phyloP scores from a whole-genome alignment of 805 yeast genomes.

The Alloascoidea hylecoeti region DNA sequence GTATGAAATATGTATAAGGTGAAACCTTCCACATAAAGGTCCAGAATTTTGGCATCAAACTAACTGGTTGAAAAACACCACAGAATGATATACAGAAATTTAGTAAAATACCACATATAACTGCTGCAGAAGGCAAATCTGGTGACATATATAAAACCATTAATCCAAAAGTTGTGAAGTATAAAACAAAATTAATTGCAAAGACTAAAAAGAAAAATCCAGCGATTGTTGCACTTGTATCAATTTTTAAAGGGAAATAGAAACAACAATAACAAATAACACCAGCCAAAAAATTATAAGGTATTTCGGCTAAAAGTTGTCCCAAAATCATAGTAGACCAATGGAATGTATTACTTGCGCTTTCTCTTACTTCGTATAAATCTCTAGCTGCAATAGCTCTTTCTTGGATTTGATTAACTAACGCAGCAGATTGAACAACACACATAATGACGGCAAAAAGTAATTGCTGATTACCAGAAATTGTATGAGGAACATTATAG shows the following conservation, averaged over 20 bases:
- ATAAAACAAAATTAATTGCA: slow-evolving; percentile 33
- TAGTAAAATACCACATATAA: slow-evolving; percentile 38
- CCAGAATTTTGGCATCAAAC: slow-evolving; percentile 71
- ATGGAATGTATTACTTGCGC: slow-evolving; percentile 57
- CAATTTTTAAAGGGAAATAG: slow-evolving; percentile 33
- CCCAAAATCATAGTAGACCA: slow-evolving; percentile 48
- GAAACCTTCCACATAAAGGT: slow-evolving; percentile 66
- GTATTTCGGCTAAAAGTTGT: slow-evolving; percentile 42
- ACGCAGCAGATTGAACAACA: slow-evolving; percentile 38
- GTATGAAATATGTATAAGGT: slow-evolving; percentile 60
- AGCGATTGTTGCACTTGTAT: slow-evolving; percentile 29
- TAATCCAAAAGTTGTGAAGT: slow-evolving; percentile 36
- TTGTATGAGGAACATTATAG: slow-evolving; percentile 36
- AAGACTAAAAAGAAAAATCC: slow-evolving; percentile 30
- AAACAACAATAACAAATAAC: slow-evolving; percentile 38
- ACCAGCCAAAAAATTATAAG: slow-evolving; percentile 35
- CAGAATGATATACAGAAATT: slow-evolving; percentile 49
- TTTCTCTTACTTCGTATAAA: slow-evolving; percentile 56
- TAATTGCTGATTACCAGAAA: slow-evolving; percentile 43
- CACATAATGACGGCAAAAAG: slow-evolving; percentile 48
- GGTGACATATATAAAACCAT: slow-evolving; percentile 45
- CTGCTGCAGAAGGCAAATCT: slow-evolving; percentile 53
- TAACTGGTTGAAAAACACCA: slow-evolving; percentile 49
- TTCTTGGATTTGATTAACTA: slow-evolving; percentile 49
- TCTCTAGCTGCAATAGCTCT: slow-evolving; percentile 44